Evolutionary conservation across 331 rosid genomes (phyloP).

Genomic region (Rhamnella rubrinervis): DNA sequence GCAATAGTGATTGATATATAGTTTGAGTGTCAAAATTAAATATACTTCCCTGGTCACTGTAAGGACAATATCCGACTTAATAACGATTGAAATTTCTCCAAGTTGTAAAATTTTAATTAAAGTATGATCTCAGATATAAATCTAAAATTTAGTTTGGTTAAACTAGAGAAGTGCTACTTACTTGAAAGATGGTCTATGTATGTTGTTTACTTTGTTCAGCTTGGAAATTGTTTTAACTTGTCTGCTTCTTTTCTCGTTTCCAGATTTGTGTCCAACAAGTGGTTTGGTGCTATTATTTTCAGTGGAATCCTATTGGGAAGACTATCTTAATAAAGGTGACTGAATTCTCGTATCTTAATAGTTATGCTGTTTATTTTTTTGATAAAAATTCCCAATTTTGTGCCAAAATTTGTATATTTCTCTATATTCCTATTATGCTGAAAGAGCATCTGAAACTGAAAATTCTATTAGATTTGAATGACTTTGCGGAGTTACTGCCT

Average conservation of each 20-base stretch:
- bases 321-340: constrained; percentile 45
- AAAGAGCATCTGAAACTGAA: background rate
- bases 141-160: no score
- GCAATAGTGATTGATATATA: background rate
- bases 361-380: background rate
- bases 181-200: background rate
- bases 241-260: constrained; percentile 10
- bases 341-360: background rate
- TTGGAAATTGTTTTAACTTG: constrained; percentile 12
- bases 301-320: constrained; percentile 77
- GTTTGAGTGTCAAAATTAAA: background rate
- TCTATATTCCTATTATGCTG: background rate
- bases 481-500: background rate
- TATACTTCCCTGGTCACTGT: background rate
- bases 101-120: background rate
- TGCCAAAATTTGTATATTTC: background rate
- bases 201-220: background rate
- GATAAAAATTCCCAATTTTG: background rate
- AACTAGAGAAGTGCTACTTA: no score
- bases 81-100: background rate
- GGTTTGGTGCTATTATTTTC: constrained; percentile 93
- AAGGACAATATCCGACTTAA: background rate
- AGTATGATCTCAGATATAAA: no score
- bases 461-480: background rate
- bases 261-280: constrained; percentile 93